Evolutionary conservation across 2,329 filamentous ascomycete species (phyloP), one percentile per base, ranked within the genome.

Genomic region (Pleoardoris graminearum): DNA sequence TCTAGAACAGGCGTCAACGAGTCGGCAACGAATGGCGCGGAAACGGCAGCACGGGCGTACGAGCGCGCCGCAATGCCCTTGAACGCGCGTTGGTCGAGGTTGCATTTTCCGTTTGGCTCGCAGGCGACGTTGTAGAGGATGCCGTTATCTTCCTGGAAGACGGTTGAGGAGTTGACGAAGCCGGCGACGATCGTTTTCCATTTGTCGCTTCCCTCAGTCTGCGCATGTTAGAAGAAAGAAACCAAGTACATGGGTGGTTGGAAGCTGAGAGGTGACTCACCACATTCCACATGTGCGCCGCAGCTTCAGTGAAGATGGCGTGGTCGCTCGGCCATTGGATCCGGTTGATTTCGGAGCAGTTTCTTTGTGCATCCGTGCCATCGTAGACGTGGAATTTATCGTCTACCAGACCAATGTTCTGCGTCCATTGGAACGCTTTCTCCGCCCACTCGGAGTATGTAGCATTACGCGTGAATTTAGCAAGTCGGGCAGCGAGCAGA

Each of bases 401-500:
- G n/a, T 74, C 73, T 47, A 82, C 75, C 36, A 84, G 72, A 2
- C 79, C 79, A 3, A 80, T 69, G 5, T 64, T 64, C 0, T 62
- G 55, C 22, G 77, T 71, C 74, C 76, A 85, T 39, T 81, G 78
- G 82, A 85, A 88, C 5, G 83, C 71, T 61, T 81, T 83, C 35
- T 80, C 70, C 1, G 87, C 87, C 87, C 87, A 90, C 5, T 86
- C 79, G 14, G 55, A 41, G 43, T 72, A 72, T 1, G 68, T 71
- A 3, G 78, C 67, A 63, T 89, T 86, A 6, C 82, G 83, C 0
- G 86, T 89, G 44, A 82, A 82, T 33, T 85, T 81, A 3, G 86
- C 87, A 12, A 93, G 79, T 8, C 89, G 85, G 0, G 90, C 87
- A 3, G 88, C 85, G 22, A 95, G 79, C 67, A 92, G 86, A 73